A percentile compares a stretch with the other conserved stretches of the same genome.
Conservation (phyloP, 768 basidiomycete species). For the Suillus cothurnatus region DNA sequence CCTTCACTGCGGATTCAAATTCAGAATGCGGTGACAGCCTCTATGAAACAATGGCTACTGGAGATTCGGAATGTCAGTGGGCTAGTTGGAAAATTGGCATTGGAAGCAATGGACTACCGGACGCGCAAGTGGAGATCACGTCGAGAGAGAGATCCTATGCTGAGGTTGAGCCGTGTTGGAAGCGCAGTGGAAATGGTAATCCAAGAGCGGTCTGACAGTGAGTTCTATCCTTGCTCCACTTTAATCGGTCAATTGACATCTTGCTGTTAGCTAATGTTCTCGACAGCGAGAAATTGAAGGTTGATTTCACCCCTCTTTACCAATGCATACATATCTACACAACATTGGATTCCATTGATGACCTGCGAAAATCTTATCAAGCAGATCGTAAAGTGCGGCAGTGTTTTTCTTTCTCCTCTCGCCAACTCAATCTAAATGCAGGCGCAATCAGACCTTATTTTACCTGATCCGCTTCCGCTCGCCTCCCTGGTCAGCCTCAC, state of each 20-base stretch:
- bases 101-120: slow-evolving; percentile 87
- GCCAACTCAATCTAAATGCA: slow-evolving; percentile 35
- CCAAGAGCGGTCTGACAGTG: slow-evolving; percentile 94
- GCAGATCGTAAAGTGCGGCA: slow-evolving; percentile 85
- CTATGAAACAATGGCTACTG: slow-evolving; percentile 95
- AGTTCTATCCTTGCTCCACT: slow-evolving; percentile 33
- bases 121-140: slow-evolving; percentile 81
- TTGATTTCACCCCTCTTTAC: slow-evolving; percentile 94
- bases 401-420: not conserved
- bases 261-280: slow-evolving; percentile 73
- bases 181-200: slow-evolving; percentile 92
- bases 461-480: slow-evolving; percentile 72
- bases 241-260: slow-evolving; percentile 11
- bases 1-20: slow-evolving; percentile 89
- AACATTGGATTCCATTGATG: slow-evolving; percentile 86
- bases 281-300: slow-evolving; percentile 84
- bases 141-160: slow-evolving; percentile 81
- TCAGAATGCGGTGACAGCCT: slow-evolving; percentile 91
- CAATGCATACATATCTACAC: slow-evolving; percentile 98
- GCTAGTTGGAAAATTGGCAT: slow-evolving; percentile 82
- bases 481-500: slow-evolving; percentile 72
- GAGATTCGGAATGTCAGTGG: slow-evolving; percentile 90
- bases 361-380: slow-evolving; percentile 90
- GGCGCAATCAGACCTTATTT: slow-evolving; percentile 97
- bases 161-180: slow-evolving; percentile 78